Evolutionary conservation across 345 rosid genomes (phyloP).

Genomic region (Salix exigua): DNA sequence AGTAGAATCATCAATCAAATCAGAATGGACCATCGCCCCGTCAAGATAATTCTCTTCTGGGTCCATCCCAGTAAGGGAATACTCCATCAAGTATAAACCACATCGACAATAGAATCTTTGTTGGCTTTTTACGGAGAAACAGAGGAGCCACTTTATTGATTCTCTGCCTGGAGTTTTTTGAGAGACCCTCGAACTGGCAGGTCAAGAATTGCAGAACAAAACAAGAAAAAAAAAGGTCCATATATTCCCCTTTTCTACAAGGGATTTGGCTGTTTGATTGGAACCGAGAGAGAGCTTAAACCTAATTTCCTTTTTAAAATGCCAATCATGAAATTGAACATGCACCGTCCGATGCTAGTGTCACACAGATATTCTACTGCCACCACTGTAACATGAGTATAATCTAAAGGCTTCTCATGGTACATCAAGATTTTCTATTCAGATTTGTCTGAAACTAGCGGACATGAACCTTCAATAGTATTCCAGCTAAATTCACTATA

Average conservation of each 20-base stretch:
- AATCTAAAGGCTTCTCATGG: neutral
- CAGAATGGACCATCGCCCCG: no score
- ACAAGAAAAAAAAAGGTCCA: neutral
- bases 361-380: neutral
- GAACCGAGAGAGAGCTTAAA: neutral
- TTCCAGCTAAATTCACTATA: slow-evolving; percentile 23
- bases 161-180: neutral
- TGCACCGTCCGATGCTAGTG: neutral
- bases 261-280: neutral
- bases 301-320: neutral
- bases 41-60: no score
- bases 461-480: slow-evolving; percentile 17
- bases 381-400: neutral
- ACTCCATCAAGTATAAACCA: no score
- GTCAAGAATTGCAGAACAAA: neutral
- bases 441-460: slow-evolving; percentile 26
- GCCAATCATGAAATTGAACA: neutral
- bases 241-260: no score
- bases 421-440: neutral
- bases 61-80: no score
- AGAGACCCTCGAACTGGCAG: neutral
- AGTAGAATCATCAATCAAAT: no score
- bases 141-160: neutral
- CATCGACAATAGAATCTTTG: neutral
- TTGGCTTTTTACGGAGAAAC: neutral